These are phyloP conservation scores for Arxiozyma heterogenica DNA, from an alignment of 1,139 yeast genomes.

Conservation along the genomic window DNA sequence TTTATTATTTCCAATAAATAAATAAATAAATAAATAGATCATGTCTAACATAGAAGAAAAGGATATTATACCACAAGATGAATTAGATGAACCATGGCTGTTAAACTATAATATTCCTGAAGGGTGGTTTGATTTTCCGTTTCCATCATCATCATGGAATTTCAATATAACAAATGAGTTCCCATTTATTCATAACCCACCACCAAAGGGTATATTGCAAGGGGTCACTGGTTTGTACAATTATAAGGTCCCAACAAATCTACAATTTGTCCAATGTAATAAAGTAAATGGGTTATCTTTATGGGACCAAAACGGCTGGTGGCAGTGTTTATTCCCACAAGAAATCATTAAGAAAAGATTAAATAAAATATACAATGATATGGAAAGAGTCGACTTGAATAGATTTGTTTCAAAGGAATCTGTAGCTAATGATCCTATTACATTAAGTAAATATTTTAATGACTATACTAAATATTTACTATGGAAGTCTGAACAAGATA, in stretches of 20 bases:
- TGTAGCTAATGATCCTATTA: slow-evolving; percentile 17
- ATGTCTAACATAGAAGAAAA: neutral
- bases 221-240: slow-evolving; percentile 41
- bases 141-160: neutral
- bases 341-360: slow-evolving; percentile 32
- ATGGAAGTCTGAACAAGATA: slow-evolving; percentile 40
- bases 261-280: slow-evolving; percentile 54
- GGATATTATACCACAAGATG: slow-evolving; percentile 4
- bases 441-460: slow-evolving; percentile 43
- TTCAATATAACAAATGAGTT: neutral
- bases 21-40: too few species aligned
- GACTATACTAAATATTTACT: slow-evolving; percentile 56
- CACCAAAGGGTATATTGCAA: slow-evolving; percentile 10
- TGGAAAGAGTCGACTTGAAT: neutral
- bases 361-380: neutral
- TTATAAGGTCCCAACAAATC: slow-evolving; percentile 52
- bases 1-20: too few species aligned
- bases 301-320: slow-evolving; percentile 74
- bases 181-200: neutral
- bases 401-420: slow-evolving; percentile 42
- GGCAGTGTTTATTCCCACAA: slow-evolving; percentile 81
- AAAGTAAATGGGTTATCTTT: slow-evolving; percentile 57
- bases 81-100: slow-evolving; percentile 10
- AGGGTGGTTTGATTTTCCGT: neutral
- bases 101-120: slow-evolving; percentile 1